Evolutionary conservation across 108 stramenopile species (phyloP), one percentile per base, ranked within the genome.

Genomic region (Nitzschia sp.): DNA sequence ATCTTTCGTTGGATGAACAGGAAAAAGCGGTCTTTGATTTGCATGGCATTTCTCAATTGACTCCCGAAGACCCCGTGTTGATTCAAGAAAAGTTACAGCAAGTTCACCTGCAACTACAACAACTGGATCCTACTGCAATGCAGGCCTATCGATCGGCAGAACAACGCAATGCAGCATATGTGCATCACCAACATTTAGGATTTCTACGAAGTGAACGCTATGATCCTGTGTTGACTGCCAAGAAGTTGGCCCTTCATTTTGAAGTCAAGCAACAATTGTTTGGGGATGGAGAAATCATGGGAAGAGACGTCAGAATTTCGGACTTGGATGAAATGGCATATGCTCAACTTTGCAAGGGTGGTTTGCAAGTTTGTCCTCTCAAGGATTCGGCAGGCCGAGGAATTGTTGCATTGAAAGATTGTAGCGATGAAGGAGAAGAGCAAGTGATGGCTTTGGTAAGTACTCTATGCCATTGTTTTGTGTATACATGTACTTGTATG

Each of bases 181-280:
- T 63, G 46, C 10, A 10, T 5, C 0, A 22, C 5, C 48, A 26
- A 15, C 24, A 26, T 14, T 26, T 63, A 2, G 15, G 8, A 14
- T 63, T 63, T 51, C 29, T 63, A 17, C 20, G 63, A 0, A n/a
- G 24, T 14, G 63, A 44, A 24, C 12, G 15, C 2, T 63, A 22
- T 44, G 48, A 63, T 24, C 19, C 48, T 17, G 56, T 40, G 5
- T 9, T 25, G 19, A 69, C 80, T 7, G 77, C 73, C 0, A 11
- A 57, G 0, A 73, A 72, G 5, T 52, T 81, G 19, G 50, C 73
- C 0, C 12, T 38, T 5, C 53, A 77, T 58, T 73, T 73, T 20
- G 67, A 64, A 20, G 40, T 46, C 8, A 73, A 73, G 48, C 38
- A 53, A 10, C 65, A 73, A 41, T 34, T 74, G 5, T 81, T 74